phyloP scores from a whole-genome alignment of 116 monocot species.

The Phalaenopsis hybrid region DNA sequence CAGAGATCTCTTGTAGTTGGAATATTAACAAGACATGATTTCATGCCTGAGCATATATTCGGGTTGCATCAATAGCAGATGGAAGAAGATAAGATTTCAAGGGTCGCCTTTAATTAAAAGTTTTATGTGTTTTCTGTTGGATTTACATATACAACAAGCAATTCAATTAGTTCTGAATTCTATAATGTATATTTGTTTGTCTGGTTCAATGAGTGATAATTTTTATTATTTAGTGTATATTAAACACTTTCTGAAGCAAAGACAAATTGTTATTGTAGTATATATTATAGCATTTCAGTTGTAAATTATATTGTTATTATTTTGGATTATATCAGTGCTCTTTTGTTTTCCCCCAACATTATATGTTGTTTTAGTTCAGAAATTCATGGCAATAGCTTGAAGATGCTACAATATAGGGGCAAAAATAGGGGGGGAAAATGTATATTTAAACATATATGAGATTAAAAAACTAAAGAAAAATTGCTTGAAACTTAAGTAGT shows the following conservation, averaged over 20 bases:
- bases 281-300: background rate
- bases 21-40: constrained; percentile 57
- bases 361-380: too few species aligned
- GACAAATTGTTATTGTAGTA: background rate
- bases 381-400: too few species aligned
- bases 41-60: constrained; percentile 59
- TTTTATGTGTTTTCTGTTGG: constrained; percentile 6
- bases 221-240: background rate
- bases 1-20: constrained; percentile 51
- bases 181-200: background rate
- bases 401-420: too few species aligned
- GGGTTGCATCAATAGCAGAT: constrained; percentile 42
- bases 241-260: background rate
- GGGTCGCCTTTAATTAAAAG: constrained; percentile 16
- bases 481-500: too few species aligned
- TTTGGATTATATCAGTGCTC: too few species aligned
- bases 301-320: background rate
- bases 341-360: too few species aligned
- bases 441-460: too few species aligned
- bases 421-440: too few species aligned
- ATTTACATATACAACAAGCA: background rate
- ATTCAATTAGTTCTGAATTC: background rate
- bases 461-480: too few species aligned
- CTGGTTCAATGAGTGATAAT: background rate
- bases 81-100: constrained; percentile 30